Conservation (phyloP, 768 basidiomycete species). For the Tricholoma bakamatsutake region DNA sequence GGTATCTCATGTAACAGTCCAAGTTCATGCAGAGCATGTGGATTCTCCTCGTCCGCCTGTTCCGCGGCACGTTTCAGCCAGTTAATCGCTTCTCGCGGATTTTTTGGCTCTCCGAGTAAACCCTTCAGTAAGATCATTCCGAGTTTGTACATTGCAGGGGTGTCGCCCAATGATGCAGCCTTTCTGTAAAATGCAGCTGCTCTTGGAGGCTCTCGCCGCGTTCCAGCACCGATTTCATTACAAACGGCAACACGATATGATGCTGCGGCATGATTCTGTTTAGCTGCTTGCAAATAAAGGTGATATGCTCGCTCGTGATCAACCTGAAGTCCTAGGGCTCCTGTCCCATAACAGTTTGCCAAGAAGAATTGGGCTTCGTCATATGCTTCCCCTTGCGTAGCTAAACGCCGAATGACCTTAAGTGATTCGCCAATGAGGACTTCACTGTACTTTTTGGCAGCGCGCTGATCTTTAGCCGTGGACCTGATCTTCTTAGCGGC, state of each 20-base stretch:
- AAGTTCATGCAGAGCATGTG: slow-evolving; percentile 96
- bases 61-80: slow-evolving; percentile 95
- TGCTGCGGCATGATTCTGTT: slow-evolving; percentile 93
- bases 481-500: slow-evolving; percentile 89
- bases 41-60: slow-evolving; percentile 97
- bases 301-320: slow-evolving; percentile 98
- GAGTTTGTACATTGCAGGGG: slow-evolving; percentile 99
- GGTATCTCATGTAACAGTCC: slow-evolving; percentile 77
- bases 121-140: slow-evolving; percentile 95
- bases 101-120: slow-evolving; percentile 72
- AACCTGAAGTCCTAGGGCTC: slow-evolving; percentile 89
- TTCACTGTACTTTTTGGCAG: slow-evolving; percentile 89
- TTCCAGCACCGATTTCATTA: slow-evolving; percentile 97
- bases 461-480: slow-evolving; percentile 68
- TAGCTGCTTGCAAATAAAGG: slow-evolving; percentile 93
- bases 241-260: slow-evolving; percentile 97
- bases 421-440: slow-evolving; percentile 80
- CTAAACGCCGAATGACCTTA: slow-evolving; percentile 88
- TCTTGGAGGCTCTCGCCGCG: slow-evolving; percentile 78
- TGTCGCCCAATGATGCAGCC: slow-evolving; percentile 93
- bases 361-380: slow-evolving; percentile 98
- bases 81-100: slow-evolving; percentile 86
- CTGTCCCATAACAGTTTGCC: slow-evolving; percentile 95
- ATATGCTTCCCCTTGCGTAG: slow-evolving; percentile 87
- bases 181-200: slow-evolving; percentile 97